Evolutionary conservation across 768 basidiomycete species (phyloP).

Genomic region (Suillus subluteus): DNA sequence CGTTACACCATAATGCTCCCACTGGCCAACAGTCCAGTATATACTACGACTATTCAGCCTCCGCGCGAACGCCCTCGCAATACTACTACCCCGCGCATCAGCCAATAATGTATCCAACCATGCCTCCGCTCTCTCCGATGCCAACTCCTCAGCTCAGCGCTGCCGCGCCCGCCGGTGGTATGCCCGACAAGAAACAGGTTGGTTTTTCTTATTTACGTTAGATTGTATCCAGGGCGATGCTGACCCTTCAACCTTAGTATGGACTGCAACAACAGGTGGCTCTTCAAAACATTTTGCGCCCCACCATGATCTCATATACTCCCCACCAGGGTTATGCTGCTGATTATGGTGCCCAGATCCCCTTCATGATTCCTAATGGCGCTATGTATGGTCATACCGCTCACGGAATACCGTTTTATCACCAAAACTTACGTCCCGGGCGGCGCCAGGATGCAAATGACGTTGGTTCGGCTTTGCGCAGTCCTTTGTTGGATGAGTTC

Average conservation of each 20-base stretch:
- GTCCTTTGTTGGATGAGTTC: conserved; percentile 83
- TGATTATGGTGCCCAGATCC: conserved; percentile 53
- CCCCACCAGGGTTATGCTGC: conserved; percentile 43
- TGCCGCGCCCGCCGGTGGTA: conserved; percentile 40
- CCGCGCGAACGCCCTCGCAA: conserved; percentile 55
- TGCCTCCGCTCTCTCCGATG: conserved; percentile 57
- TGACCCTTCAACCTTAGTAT: conserved; percentile 36
- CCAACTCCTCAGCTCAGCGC: conserved; percentile 49
- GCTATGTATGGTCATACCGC: conserved; percentile 48
- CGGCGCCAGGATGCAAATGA: conserved; percentile 49
- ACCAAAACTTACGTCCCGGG: conserved; percentile 44
- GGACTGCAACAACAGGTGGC: conserved; percentile 51
- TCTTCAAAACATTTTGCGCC: conserved; percentile 45
- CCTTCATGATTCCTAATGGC: conserved; percentile 48
- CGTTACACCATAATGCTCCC: conserved; percentile 45
- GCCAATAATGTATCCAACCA: conserved; percentile 59
- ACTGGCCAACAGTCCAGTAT: conserved; percentile 52
- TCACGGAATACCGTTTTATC: conserved; percentile 39
- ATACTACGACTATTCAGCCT: conserved; percentile 61
- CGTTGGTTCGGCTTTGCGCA: conserved; percentile 50
- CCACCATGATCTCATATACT: conserved; percentile 44
- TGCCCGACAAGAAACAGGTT: conserved; percentile 67
- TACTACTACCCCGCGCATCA: conserved; percentile 65
- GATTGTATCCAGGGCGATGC: conserved; percentile 11
- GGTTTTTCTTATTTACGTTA: conserved; percentile 18